Evolutionary conservation across 139 green algal genomes (phyloP), one percentile per base, ranked within the genome.

Genomic region (Tetradesmus obliquus): DNA sequence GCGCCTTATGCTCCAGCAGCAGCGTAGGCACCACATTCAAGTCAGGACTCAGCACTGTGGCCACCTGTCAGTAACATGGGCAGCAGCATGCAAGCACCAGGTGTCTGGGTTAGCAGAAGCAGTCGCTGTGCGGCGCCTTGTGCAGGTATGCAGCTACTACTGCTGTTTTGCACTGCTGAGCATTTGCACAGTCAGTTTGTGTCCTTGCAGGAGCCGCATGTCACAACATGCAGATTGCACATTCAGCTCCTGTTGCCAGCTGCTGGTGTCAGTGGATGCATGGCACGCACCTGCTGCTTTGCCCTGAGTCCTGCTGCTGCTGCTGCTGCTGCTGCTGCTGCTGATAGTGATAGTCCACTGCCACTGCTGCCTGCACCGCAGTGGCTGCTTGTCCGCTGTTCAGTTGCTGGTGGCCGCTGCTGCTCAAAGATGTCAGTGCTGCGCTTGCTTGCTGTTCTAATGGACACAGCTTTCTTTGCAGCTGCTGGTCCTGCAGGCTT

Each of bases 1-100:
- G 86, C 15, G 86, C 86, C 54, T 84, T 90, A 45, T 82, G 71
- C 86, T 83, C 86, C 51, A 90, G 66, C 13, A 83, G 69, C 5
- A 69, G 3, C 17, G 66, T 83, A 3, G 86, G 86, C 72, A 90
- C 66, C 15, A 76, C 66, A 6, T 51, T 54, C 45, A 72, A 32
- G 53, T 84, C 53, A 22, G 20, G 69, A 12, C 20, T 53, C 45
- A 83, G 55, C 3, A 79, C 84, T 32, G 84, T 72, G 22, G 82
- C 5, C 54, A 87, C 74, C 74, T 82, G 74, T 53, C 15, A 76
- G 66, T 3, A 24, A 3, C 17, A 76, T 13, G 6, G 57, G 66
- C 66, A 76, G 66, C 66, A 24, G 66, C 15, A 76, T 3, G n/a
- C 15, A 4, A 3, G 17, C 66, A 76, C 66, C 15, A 76, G 17